These are phyloP conservation scores for Teunomyces aglyptinius DNA, from an alignment of 805 yeast genomes.

Conservation along the genomic window DNA sequence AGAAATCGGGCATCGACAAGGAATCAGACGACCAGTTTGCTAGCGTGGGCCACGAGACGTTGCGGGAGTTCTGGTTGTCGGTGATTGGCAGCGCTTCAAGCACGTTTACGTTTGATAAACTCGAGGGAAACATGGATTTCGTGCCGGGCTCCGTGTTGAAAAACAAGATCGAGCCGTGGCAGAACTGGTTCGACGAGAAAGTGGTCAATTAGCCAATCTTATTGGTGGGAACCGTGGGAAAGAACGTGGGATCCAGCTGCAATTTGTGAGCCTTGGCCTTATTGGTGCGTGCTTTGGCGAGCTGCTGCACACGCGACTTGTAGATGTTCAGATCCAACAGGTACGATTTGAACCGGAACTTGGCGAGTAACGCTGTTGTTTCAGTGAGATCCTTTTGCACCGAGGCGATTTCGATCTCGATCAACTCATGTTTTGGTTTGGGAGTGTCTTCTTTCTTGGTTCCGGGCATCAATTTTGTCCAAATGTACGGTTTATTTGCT, in stretches of 20 bases:
- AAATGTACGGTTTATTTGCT: conserved; percentile 30
- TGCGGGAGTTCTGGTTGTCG: conserved; percentile 46
- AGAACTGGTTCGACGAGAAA: conserved; percentile 75
- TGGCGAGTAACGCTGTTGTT: conserved; percentile 16
- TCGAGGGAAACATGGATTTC: conserved; percentile 74
- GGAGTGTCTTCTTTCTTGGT: conserved; percentile 19
- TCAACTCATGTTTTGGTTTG: conserved; percentile 17
- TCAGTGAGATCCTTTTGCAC: not conserved
- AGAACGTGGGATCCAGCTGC: conserved; percentile 11
- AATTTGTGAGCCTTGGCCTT: conserved; percentile 9
- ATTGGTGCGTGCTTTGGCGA: conserved; percentile 31
- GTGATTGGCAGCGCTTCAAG: conserved; percentile 34
- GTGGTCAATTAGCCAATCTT: conserved; percentile 44
- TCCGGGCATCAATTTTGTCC: conserved; percentile 28
- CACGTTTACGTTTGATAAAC: conserved; percentile 58
- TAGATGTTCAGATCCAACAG: conserved; percentile 42
- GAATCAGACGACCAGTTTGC: conserved; percentile 18
- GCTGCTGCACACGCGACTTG: conserved; percentile 36
- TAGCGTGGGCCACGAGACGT: conserved; percentile 32
- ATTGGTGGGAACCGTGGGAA: conserved; percentile 13
- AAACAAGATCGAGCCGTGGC: conserved; percentile 57
- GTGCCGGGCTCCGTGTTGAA: conserved; percentile 70
- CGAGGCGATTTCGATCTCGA: conserved; percentile 4
- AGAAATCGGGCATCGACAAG: conserved; percentile 41
- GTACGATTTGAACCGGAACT: conserved; percentile 36